A percentile compares a stretch with the other conserved stretches of the same genome.
These are phyloP conservation scores for Phoma sp. DNA, from an alignment of 2,329 filamentous ascomycete species.

Conservation along the genomic window DNA sequence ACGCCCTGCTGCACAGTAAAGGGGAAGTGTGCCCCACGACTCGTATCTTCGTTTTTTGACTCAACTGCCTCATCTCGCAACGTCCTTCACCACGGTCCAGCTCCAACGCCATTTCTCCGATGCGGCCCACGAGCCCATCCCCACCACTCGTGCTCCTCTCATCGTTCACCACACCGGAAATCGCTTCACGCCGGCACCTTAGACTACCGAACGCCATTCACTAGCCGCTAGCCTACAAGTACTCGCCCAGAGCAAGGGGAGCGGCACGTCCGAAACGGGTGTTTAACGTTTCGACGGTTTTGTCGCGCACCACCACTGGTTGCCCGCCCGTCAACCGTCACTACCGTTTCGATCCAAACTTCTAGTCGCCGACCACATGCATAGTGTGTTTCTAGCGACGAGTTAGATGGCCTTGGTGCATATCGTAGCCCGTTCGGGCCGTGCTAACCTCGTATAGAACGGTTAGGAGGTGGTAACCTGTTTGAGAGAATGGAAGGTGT, in stretches of 20 bases:
- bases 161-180: slow-evolving; percentile 4
- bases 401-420: slow-evolving; percentile 4
- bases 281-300: slow-evolving; percentile 11
- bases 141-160: slow-evolving; percentile 1
- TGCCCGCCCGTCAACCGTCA: slow-evolving; percentile 13
- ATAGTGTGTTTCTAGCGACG: slow-evolving; percentile 1
- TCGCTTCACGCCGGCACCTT: neutral
- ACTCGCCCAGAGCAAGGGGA: slow-evolving; percentile 13
- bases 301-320: slow-evolving; percentile 3
- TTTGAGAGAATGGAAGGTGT: neutral
- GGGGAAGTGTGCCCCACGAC: neutral
- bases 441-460: neutral
- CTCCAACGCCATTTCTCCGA: neutral
- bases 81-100: slow-evolving; percentile 6
- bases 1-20: neutral
- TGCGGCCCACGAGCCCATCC: neutral
- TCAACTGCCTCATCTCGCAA: neutral
- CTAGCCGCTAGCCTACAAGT: slow-evolving; percentile 2
- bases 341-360: slow-evolving; percentile 15
- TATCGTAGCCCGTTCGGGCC: slow-evolving; percentile 3
- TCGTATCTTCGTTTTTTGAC: neutral
- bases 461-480: neutral
- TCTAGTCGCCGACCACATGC: slow-evolving; percentile 12
- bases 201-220: neutral
- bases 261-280: slow-evolving; percentile 17